A percentile compares a stretch with the other conserved stretches of the same genome.
Evolutionary conservation across 2,329 filamentous ascomycete genomes (phyloP).

Genomic region (Aspergillus versicolor): DNA sequence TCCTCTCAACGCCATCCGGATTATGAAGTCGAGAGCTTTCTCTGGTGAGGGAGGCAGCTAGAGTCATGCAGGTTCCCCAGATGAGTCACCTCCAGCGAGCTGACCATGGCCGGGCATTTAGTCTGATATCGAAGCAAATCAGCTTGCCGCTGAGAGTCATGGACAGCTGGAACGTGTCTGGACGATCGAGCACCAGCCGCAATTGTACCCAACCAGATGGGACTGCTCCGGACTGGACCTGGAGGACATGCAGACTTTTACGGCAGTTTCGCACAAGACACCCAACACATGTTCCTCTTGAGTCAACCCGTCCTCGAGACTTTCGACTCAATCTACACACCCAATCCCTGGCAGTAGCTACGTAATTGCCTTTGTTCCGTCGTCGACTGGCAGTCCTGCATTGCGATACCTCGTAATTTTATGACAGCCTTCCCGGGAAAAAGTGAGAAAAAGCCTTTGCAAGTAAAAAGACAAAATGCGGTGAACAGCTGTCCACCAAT

Average conservation of each 20-base stretch:
- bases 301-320: neutral
- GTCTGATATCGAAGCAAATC: conserved; percentile 1
- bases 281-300: neutral
- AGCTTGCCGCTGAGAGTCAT: conserved; percentile 4
- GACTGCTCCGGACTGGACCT: neutral
- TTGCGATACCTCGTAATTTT: neutral
- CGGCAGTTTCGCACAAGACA: conserved; percentile 2
- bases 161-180: conserved; percentile 1
- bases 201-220: conserved; percentile 1
- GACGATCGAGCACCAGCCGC: conserved; percentile 5
- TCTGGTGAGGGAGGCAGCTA: neutral
- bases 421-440: conserved; percentile 13
- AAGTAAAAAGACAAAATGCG: conserved; percentile 28
- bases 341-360: neutral
- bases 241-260: neutral
- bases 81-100: conserved; percentile 1
- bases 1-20: neutral
- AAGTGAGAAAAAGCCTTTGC: conserved; percentile 5
- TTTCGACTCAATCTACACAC: neutral
- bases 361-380: neutral
- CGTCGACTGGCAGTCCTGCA: neutral
- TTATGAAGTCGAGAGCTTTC: neutral
- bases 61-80: neutral
- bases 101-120: neutral
- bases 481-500: conserved; percentile 33